These are phyloP conservation scores for Puccinia polysora DNA, from an alignment of 1,284 basidiomycete species.

Conservation along the genomic window DNA sequence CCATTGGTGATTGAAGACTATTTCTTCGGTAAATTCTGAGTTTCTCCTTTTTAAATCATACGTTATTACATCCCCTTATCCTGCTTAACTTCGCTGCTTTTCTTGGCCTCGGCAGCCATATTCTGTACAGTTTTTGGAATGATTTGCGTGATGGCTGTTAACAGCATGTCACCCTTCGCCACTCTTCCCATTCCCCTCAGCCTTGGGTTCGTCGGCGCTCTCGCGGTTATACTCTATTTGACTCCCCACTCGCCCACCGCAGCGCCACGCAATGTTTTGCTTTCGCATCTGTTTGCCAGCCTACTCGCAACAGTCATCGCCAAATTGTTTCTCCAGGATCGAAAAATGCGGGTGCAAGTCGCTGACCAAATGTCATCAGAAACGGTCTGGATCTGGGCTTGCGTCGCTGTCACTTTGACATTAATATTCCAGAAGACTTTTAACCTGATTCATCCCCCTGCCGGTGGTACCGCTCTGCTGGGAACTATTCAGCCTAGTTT, in stretches of 20 bases:
- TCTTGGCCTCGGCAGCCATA: too few relatives aligned
- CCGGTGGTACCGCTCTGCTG: neutral
- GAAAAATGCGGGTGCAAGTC: neutral
- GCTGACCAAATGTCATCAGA: neutral
- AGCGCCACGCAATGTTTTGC: neutral
- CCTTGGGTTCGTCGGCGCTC: neutral
- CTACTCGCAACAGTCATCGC: neutral
- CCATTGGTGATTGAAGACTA: neutral
- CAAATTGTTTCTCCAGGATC: neutral
- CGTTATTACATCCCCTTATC: neutral
- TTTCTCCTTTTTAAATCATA: too few relatives aligned
- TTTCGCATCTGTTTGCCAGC: neutral
- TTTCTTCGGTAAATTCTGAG: neutral
- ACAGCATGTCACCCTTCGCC: neutral
- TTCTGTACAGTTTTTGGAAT: neutral
- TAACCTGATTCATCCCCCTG: conserved; percentile 6
- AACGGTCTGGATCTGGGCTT: neutral
- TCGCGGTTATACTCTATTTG: neutral
- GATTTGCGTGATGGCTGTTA: neutral
- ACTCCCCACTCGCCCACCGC: neutral
- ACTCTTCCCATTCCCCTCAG: neutral
- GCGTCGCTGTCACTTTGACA: neutral
- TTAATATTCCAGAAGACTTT: neutral
- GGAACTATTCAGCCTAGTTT: neutral
- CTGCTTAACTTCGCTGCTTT: neutral